phyloP scores from a whole-genome alignment of 192 early-diverging fungal species.

The Umbelopsis isabellina region DNA sequence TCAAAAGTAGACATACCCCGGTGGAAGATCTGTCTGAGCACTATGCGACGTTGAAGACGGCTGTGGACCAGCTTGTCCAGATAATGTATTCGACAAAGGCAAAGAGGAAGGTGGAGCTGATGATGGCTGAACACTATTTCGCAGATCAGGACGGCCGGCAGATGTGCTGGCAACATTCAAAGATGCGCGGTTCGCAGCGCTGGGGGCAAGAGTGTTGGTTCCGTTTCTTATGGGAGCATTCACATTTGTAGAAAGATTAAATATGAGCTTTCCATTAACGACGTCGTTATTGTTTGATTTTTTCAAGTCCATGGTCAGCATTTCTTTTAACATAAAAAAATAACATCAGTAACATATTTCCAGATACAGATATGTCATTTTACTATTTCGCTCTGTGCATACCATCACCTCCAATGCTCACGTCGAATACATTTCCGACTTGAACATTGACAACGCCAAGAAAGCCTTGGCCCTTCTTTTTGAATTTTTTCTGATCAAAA shows the following conservation, averaged over 20 bases:
- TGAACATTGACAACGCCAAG: conserved; percentile 89
- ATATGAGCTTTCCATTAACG: conserved; percentile 85
- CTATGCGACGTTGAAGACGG: conserved; percentile 21
- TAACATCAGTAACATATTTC: not conserved
- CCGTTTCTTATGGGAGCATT: conserved; percentile 48
- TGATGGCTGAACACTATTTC: conserved; percentile 39
- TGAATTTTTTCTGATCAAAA: conserved; percentile 98
- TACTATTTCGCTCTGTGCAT: conserved; percentile 16
- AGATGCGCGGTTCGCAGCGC: conserved; percentile 3
- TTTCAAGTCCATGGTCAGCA: conserved; percentile 89
- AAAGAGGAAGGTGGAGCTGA: conserved; percentile 50
- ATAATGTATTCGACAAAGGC: conserved; percentile 37
- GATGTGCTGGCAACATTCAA: conserved; percentile 22
- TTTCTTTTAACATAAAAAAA: conserved; percentile 52
- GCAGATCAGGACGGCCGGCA: conserved; percentile 26
- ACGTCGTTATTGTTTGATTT: conserved; percentile 80
- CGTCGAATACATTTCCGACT: conserved; percentile 81
- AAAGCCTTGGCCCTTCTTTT: conserved; percentile 88
- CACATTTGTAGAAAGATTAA: conserved; percentile 71
- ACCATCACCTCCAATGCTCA: conserved; percentile 65
- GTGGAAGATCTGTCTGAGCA: conserved; percentile 21
- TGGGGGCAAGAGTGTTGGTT: conserved; percentile 36
- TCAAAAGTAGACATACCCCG: conserved; percentile 11
- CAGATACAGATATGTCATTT: not conserved
- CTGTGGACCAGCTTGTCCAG: conserved; percentile 22